Evolutionary conservation across 805 yeast species (phyloP), one percentile per base, ranked within the genome.

Genomic region (Teunomyces barrocoloradensis): DNA sequence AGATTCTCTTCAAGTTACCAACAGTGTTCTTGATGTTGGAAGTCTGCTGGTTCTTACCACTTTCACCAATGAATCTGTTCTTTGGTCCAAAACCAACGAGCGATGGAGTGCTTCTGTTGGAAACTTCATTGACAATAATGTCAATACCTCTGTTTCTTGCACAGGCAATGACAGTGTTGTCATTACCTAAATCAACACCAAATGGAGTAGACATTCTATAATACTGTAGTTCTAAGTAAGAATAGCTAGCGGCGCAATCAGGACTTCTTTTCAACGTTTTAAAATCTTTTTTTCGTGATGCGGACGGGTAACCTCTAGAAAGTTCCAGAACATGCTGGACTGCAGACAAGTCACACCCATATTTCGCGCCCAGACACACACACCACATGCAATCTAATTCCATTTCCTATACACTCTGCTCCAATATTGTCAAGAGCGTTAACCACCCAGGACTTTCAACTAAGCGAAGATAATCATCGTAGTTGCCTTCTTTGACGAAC

Each of bases 131-230:
- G 75, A 94, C 98, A 63, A 94, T 89, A 63, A 94, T 85, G 72
- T 94, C 99, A 66, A 94, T 94, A 66, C 98, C 98, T 78, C 98
- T 85, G 83, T 92, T 94, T 71, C 92, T 87, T 54, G 99, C 99
- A 67, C 96, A 73, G 37, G 96, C 98, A 67, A 92, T 81, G 59
- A 92, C 97, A 55, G 96, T 84, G 79, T 81, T 87, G 79, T 82
- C 80, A 77, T 90, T 90, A 76, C 99, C 99, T 68, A 94, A 86
- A 82, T 94, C 99, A 73, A 94, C 85, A 78, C 99, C 99, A 65
- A 91, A 87, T 74, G 96, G 96, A 67, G 85, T 80, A 73, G 96
- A 87, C 96, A 89, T 90, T 45, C 45, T 44, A 20, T 33, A 6
- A 28, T 12, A 43, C 20, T 32, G 32, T 43, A 43, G 15, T 32